Conservation (phyloP, 768 basidiomycete species). For the Psilocybe azurescens region DNA sequence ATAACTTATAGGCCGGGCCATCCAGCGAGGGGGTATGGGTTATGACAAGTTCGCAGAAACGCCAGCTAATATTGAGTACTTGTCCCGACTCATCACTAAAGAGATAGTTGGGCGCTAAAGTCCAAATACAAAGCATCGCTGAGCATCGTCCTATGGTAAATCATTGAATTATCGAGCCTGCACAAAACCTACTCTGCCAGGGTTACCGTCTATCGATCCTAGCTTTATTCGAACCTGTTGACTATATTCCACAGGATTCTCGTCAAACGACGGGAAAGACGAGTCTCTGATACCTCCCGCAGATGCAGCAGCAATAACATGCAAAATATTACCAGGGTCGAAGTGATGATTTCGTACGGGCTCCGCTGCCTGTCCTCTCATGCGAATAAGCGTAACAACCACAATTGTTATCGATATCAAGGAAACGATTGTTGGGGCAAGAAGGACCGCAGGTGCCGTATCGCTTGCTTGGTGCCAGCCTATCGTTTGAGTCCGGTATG, state of each 20-base stretch:
- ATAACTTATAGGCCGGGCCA: too few species aligned
- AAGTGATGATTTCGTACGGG: conserved; percentile 20
- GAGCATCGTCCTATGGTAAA: too few species aligned
- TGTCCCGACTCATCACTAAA: too few species aligned
- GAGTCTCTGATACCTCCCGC: conserved; percentile 22
- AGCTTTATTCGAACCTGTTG: conserved; percentile 11
- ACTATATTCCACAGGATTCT: conserved; percentile 17
- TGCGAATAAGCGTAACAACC: conserved; percentile 11
- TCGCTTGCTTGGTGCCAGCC: conserved; percentile 26
- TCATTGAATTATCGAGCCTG: background rate
- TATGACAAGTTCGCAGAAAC: too few species aligned
- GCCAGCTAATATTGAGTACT: too few species aligned
- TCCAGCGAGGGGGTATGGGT: too few species aligned
- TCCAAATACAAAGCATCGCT: too few species aligned
- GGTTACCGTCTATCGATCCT: conserved; percentile 13
- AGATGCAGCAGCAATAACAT: conserved; percentile 25
- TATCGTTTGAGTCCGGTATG: conserved; percentile 23
- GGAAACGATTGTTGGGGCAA: conserved; percentile 26
- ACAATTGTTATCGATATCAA: conserved; percentile 23
- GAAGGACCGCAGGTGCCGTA: conserved; percentile 21
- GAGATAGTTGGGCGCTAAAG: too few species aligned
- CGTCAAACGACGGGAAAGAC: conserved; percentile 21
- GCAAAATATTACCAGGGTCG: conserved; percentile 25
- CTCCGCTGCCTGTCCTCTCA: background rate
- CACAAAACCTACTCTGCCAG: conserved; percentile 7